Evolutionary conservation across 495 filamentous ascomycete genomes (phyloP).

Genomic region (Neurospora sublineolata): DNA sequence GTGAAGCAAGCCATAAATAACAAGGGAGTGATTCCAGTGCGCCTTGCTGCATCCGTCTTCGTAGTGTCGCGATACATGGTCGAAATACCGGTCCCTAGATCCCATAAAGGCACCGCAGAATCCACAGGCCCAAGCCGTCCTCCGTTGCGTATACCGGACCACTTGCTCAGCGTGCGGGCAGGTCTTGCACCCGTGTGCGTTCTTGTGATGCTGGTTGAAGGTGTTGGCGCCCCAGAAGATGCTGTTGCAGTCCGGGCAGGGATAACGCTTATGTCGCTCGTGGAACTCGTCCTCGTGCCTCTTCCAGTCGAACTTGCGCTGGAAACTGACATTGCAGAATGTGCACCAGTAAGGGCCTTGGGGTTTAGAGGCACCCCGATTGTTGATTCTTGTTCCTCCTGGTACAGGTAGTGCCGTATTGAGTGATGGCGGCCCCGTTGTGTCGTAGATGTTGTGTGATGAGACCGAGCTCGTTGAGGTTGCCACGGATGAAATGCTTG

Average conservation of each 20-base stretch:
- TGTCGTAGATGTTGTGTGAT: slow-evolving; percentile 9
- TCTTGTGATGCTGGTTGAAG: slow-evolving; percentile 42
- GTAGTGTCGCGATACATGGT: slow-evolving; percentile 40
- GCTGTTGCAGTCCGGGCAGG: slow-evolving; percentile 37
- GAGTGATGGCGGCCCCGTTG: slow-evolving; percentile 1
- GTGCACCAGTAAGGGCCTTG: slow-evolving; percentile 39
- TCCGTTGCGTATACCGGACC: slow-evolving; percentile 26
- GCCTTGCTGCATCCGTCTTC: slow-evolving; percentile 35
- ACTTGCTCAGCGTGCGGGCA: slow-evolving; percentile 38
- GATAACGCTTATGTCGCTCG: slow-evolving; percentile 40
- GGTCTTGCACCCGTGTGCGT: slow-evolving; percentile 37
- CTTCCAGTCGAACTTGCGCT: slow-evolving; percentile 44
- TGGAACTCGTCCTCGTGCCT: slow-evolving; percentile 42
- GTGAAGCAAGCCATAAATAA: slow-evolving; percentile 40
- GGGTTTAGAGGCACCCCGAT: slow-evolving; percentile 18
- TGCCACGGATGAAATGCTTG: slow-evolving; percentile 18
- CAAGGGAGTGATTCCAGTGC: slow-evolving; percentile 38
- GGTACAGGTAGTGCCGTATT: background rate
- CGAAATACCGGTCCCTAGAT: slow-evolving; percentile 37
- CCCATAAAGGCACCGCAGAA: slow-evolving; percentile 38
- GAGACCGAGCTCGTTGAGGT: slow-evolving; percentile 22
- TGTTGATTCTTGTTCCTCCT: slow-evolving; percentile 12
- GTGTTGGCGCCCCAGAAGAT: slow-evolving; percentile 40
- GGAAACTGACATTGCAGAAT: slow-evolving; percentile 39
- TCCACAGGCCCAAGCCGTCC: slow-evolving; percentile 32